These are phyloP conservation scores for Rhododendron henanense DNA, from an alignment of 148 eudicot species.

Conservation along the genomic window DNA sequence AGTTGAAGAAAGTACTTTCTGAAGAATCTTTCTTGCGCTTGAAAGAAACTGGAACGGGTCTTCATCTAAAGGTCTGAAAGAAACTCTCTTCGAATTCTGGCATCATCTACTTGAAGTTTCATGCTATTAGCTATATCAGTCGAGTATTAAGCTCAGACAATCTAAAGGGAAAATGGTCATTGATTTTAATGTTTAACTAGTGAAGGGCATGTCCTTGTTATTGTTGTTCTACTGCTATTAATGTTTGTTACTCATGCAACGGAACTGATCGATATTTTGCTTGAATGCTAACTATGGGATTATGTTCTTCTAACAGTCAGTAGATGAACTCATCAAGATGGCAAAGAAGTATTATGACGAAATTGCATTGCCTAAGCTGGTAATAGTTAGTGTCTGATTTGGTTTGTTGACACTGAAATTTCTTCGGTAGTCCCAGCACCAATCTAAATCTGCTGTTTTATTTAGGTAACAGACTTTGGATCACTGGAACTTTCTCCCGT, in stretches of 20 bases:
- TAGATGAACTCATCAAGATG: constrained; percentile 76
- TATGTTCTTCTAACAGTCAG: constrained; percentile 46
- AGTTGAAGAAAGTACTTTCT: constrained; percentile 60
- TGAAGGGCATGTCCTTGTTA: neutral
- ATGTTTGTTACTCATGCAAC: neutral
- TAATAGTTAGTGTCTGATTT: constrained; percentile 19
- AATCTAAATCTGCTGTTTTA: constrained; percentile 16
- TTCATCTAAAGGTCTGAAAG: constrained; percentile 76
- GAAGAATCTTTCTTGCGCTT: constrained; percentile 75
- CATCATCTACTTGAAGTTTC: neutral
- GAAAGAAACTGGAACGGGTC: constrained; percentile 78
- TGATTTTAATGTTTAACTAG: neutral
- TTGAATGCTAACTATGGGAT: neutral
- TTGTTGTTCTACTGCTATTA: neutral
- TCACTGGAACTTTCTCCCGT: constrained; percentile 99
- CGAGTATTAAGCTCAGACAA: neutral
- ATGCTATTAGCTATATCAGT: neutral
- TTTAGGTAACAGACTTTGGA: constrained; percentile 90
- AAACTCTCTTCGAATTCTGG: neutral
- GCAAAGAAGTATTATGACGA: constrained; percentile 76
- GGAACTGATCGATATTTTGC: neutral
- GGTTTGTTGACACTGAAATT: neutral
- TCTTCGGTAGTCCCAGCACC: neutral
- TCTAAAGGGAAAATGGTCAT: neutral
- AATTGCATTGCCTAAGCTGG: constrained; percentile 95